Conservation (phyloP, 2,329 filamentous ascomycete genomes). For the Coleophoma crateriformis region DNA sequence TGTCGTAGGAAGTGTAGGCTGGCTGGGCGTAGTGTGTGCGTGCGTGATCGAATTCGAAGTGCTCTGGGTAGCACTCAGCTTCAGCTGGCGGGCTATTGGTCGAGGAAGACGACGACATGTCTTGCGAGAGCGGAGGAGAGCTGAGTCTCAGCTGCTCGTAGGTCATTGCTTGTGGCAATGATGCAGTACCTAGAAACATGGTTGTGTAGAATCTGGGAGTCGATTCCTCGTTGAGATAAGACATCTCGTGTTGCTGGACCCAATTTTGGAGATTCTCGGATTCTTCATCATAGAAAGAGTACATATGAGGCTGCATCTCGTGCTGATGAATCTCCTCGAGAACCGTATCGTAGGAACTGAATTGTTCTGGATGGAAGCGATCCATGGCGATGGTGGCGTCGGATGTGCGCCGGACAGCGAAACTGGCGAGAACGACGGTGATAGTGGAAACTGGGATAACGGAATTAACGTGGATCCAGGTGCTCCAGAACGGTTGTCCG, state of each 20-base stretch:
- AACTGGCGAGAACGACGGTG: too few relatives aligned
- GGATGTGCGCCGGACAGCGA: too few relatives aligned
- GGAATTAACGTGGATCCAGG: too few relatives aligned
- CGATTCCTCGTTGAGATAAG: background rate
- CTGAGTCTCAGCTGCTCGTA: constrained; percentile 4
- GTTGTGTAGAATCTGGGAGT: background rate
- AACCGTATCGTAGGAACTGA: too few relatives aligned
- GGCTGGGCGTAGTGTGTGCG: too few relatives aligned
- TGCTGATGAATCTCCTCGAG: too few relatives aligned
- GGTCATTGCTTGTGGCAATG: constrained; percentile 7
- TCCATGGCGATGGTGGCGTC: too few relatives aligned
- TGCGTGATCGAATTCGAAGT: constrained; percentile 1
- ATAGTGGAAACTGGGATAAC: too few relatives aligned
- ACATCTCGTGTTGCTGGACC: background rate
- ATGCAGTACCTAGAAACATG: constrained; percentile 3
- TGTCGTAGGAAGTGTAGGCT: background rate
- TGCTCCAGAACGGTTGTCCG: too few relatives aligned
- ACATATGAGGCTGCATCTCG: too few relatives aligned
- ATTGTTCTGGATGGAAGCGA: too few relatives aligned
- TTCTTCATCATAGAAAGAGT: too few relatives aligned
- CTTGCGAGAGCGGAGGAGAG: constrained; percentile 21
- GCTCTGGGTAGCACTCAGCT: constrained; percentile 10
- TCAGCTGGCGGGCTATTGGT: constrained; percentile 16
- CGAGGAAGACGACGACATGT: constrained; percentile 12
- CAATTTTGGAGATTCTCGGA: background rate